Percentiles rank a stretch among this genome's conserved stretches.
Evolutionary conservation across 2,329 filamentous ascomycete genomes (phyloP).

Genomic region (Hawksworthiomyces lignivorus): DNA sequence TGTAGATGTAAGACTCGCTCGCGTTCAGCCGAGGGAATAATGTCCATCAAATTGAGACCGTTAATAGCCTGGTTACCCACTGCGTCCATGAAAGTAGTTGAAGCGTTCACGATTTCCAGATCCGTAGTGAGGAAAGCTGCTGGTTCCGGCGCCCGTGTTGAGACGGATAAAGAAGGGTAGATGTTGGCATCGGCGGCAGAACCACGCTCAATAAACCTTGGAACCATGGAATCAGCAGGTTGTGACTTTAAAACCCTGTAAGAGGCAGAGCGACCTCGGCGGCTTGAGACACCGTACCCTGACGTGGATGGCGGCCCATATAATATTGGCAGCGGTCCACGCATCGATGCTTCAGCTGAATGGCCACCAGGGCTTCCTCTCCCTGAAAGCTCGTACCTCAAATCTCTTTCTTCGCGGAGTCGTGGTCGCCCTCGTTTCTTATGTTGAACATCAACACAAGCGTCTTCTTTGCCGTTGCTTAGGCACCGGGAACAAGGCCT

Average conservation of each 20-base stretch:
- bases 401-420: conserved; percentile 62
- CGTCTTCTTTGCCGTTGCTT: conserved; percentile 71
- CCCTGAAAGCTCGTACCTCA: conserved; percentile 43
- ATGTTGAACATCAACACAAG: conserved; percentile 76
- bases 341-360: conserved; percentile 35
- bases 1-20: conserved; percentile 45
- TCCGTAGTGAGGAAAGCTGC: conserved; percentile 52
- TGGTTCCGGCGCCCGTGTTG: conserved; percentile 38
- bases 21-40: conserved; percentile 44
- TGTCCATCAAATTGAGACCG: conserved; percentile 45
- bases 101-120: conserved; percentile 50
- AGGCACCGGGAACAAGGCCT: conserved; percentile 72
- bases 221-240: conserved; percentile 37
- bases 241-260: conserved; percentile 49
- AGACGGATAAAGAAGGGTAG: conserved; percentile 37
- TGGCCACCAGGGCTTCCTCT: conserved; percentile 36
- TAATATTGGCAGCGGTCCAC: conserved; percentile 40
- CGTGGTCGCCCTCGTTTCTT: conserved; percentile 76
- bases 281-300: conserved; percentile 39
- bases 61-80: conserved; percentile 41
- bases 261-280: conserved; percentile 32
- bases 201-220: conserved; percentile 44
- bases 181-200: conserved; percentile 40
- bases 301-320: conserved; percentile 37
- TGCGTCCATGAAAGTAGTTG: conserved; percentile 46